Evolutionary conservation across 169 alveolate genomes (phyloP), one percentile per base, ranked within the genome.

Genomic region (Eimeria maxima): DNA sequence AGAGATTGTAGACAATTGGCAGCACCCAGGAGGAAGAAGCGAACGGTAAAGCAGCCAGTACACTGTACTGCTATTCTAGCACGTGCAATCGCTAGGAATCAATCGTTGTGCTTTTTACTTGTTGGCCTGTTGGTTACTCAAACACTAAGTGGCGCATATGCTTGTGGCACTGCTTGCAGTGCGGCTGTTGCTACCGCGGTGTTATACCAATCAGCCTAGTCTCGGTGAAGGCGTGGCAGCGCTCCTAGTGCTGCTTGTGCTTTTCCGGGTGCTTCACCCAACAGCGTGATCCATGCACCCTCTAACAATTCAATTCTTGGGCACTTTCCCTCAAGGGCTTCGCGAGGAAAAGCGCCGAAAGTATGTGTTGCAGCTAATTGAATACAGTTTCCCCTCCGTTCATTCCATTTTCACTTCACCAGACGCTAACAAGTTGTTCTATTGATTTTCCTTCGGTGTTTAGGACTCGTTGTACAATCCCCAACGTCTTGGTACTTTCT

Each of bases 371-470:
- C 29, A 16, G 53, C 81, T n/a, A 71, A 33, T 38, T 71, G 53
- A 38, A 13, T 38, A 33, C 81, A 13, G n/a, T 38, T 8, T 11
- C 33, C 80, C 33, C 50, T 0, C 53, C 81, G 24, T 14, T n/a
- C 24, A 38, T 71, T 4, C 6, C 11, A 29, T 0, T 63, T 86
- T 71, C 50, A 63, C 81, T 29, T 63, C 29, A 86, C 8, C n/a
- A 47, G 80, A 11, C 60, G 60, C 93, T 27, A 63, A 86, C 81
- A 42, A 86, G 93, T 16, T 38, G 65, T 86, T 86, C 67, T 22
- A 86, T 86, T 24, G 60, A 47, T 38, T 20, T 86, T 45, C 93
- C 93, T 63, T 86, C 81, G 13, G 22, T 42, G 27, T 86, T 38
- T 13, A 86, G 93, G 5, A 67, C 93, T 11, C 44, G 93, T 33